Evolutionary conservation across 176 grass and related monocot genomes (phyloP), one percentile per base, ranked within the genome.

Genomic region (Rhynchospora breviuscula): DNA sequence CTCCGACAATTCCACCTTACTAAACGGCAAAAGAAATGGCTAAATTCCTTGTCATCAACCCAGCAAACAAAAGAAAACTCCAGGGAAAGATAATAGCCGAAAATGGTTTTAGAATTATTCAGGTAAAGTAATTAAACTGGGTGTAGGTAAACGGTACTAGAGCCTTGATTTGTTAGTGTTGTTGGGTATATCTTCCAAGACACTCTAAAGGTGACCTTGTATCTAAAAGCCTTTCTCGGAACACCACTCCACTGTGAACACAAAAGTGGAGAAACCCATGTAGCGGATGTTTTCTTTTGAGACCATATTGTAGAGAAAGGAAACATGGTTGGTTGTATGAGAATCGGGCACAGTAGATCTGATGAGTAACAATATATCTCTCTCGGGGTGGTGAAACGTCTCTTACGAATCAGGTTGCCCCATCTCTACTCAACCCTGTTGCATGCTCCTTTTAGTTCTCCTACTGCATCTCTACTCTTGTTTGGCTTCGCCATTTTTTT

Each of bases 351-450:
- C 14, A 78, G 21, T 12, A 78, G 23, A 78, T 56, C 73, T 78
- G 7, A 78, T 44, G 22, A 53, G 59, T 71, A 79, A 67, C 75
- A 8, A 80, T 67, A 60, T 68, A 74, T 87, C 88, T 81, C 70
- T 80, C 63, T 92, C 65, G 63, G 73, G 71, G 87, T 83, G 95
- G 95, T 98, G 90, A 90, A 84, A 95, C 74, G 91, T 93, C 95
- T 86, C 61, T 62, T 67, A 74, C 87, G 90, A 92, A 97, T 91
- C 95, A 63, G 84, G 88, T 98, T 98, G 92, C 92, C 90, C 91
- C 84, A 80, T 89, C 91, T 89, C 91, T 85, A 98, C 95, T 98
- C 95, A 94, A 98, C 79, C 88, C 63, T 79, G 48, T 79, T 83
- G 83, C 88, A 76, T 72, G 53, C 83, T 86, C 88, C 79, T 87